Base-by-base conservation (phyloP, 2,329 filamentous ascomycete species). In the Macrophomina phaseolina region DNA sequence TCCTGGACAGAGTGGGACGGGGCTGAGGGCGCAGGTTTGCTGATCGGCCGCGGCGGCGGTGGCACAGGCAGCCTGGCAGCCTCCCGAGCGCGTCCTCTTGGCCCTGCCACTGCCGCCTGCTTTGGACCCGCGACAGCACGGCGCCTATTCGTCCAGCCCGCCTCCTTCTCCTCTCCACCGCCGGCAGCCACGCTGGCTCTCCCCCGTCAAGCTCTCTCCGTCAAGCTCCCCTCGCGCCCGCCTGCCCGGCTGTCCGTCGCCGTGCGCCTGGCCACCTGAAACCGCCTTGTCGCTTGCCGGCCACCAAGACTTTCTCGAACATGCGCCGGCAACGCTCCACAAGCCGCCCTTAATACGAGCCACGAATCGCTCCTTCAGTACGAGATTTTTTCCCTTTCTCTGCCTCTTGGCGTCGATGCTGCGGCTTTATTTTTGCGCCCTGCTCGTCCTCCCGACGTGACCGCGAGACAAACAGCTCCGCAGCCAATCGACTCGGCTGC, bases 1-100 rank as follows among this genome's bases (percentile, higher is more conserved):
- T 62, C 58, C 58, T 62, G 58, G 58, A 61, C 40, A 32, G 56
- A 62, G 58, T 62, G 58, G 58, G 58, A 62, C 58, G 58, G 58
- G 58, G 42, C 58, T 62, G 58, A 62, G 58, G 58, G 42, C 42
- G 42, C 58, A 62, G 58, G 58, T 62, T 62, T 62, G 58, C 58
- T 62, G 58, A 62, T 62, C 58, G 58, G 30, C 55, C 46, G 38
- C 52, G 52, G 52, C 52, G 52, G 52, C 52, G 52, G 52, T 61
- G 56, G 56, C 56, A 61, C 56, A 61, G 55, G 18, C 53, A 56
- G 55, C 55, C 38, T 45, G 55, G 18, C 53, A 56, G 55, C 55
- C 38, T 45, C 5, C 55, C 53, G 34, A 18, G 34, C 42, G 7
- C 42, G 42, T 14, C 42, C 42, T 14, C 11, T n/a, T 45, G 42